Evolutionary conservation across 2,329 filamentous ascomycete genomes (phyloP), one percentile per base, ranked within the genome.

Genomic region (Exutisphaerella laricina): DNA sequence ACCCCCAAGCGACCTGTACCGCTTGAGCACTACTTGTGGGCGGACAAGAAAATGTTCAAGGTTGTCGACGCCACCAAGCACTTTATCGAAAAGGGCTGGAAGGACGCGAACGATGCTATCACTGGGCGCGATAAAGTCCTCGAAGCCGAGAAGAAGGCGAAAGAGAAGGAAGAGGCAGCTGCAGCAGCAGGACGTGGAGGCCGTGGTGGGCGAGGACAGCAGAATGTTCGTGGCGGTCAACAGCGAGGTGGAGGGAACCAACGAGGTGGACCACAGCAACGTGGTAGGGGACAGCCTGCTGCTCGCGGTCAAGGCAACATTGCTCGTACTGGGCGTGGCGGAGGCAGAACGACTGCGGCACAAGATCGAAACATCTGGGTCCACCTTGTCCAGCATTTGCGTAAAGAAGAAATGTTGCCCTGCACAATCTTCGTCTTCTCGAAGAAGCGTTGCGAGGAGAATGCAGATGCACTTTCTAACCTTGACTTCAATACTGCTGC

Each of bases 371-470:
- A 89, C 49, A 76, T 96, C 5, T 98, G 92, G 92, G 90, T 97
- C 25, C 87, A 96, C 59, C 77, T 98, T 28, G 88, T 98, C 2
- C 87, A 94, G 58, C 88, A 87, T 65, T 73, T 98, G 41, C 86
- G 82, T 57, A 95, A 94, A 64, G 80, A 88, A 39, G 87, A 80
- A 36, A 74, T 98, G 3, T 77, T 98, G 3, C 92, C 92, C 0
- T 88, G 85, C 6, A 97, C 90, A 63, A 94, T 98, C 54, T 98
- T 98, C 61, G 90, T 98, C 43, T 98, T 98, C 66, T 98, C 92
- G 2, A 98, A 97, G 70, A 95, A 92, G 66, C 77, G 92, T 39
- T 97, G 92, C 58, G 92, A 98, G 65, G 88, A 97, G 61, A 98
- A 97, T 62, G 92, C 92, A 1, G 88, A 96, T 62, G 90, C 92